Evolutionary conservation across 495 filamentous ascomycete species (phyloP).

Genomic region (Astrothelium macrocarpum): DNA sequence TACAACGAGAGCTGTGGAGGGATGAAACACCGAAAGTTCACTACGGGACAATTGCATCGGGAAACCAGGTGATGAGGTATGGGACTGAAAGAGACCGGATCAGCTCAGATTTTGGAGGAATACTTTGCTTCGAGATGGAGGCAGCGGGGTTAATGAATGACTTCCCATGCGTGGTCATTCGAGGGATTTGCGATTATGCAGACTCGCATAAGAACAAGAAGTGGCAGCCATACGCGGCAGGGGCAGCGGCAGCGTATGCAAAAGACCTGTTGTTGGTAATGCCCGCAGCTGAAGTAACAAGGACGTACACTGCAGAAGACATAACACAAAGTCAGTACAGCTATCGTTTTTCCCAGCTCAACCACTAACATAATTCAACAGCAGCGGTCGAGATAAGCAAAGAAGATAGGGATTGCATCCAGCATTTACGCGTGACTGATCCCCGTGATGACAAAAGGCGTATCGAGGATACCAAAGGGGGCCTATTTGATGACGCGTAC

Average conservation of each 20-base stretch:
- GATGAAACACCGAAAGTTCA: conserved; percentile 21
- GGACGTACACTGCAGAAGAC: neutral
- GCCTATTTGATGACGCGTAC: no score
- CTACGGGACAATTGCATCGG: conserved; percentile 34
- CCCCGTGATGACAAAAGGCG: no score
- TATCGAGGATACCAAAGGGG: no score
- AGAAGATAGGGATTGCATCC: no score
- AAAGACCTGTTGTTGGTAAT: neutral
- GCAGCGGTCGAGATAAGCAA: no score
- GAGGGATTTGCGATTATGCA: conserved; percentile 20
- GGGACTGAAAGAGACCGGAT: conserved; percentile 13
- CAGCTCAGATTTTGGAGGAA: neutral
- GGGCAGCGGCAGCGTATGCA: conserved; percentile 22
- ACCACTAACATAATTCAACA: no score
- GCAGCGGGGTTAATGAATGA: conserved; percentile 21
- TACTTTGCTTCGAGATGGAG: conserved; percentile 28
- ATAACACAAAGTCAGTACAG: neutral
- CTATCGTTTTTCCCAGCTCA: no score
- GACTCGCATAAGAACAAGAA: conserved; percentile 26
- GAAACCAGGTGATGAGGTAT: conserved; percentile 28
- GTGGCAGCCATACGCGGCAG: conserved; percentile 23
- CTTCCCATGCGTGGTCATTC: conserved; percentile 18
- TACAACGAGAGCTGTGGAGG: neutral
- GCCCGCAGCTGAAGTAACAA: neutral
- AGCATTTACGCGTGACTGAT: no score